Percentiles rank a stretch among this genome's conserved stretches.
Conservation (phyloP, 306 rosid species). For the Castanea mollissima region DNA sequence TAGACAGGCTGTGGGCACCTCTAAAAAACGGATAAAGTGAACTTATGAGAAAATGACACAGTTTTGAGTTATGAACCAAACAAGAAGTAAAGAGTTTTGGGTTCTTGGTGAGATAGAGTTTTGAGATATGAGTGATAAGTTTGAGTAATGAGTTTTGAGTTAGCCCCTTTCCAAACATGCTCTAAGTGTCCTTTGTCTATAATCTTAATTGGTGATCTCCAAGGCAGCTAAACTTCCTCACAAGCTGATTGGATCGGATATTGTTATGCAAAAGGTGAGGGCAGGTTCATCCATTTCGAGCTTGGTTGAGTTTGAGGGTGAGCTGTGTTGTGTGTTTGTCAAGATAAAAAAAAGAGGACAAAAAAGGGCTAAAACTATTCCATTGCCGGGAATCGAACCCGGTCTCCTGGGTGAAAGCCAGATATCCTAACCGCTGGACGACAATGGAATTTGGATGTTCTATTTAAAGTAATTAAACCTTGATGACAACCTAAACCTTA, state of each 20-base stretch:
- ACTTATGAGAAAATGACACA: too few relatives aligned
- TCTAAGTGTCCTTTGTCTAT: constrained; percentile 35
- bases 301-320: constrained; percentile 22
- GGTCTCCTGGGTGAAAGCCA: constrained; percentile 63
- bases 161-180: too few relatives aligned
- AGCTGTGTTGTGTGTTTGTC: constrained; percentile 75
- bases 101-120: too few relatives aligned
- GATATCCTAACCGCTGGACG: constrained; percentile 72
- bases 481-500: too few relatives aligned
- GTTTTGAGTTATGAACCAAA: too few relatives aligned
- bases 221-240: constrained; percentile 33
- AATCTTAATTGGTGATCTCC: constrained; percentile 32
- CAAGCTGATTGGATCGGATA: constrained; percentile 13
- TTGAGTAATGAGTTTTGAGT: too few relatives aligned
- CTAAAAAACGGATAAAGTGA: too few relatives aligned
- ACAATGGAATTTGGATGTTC: constrained; percentile 31
- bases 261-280: constrained; percentile 3
- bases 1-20: too few relatives aligned
- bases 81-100: too few relatives aligned
- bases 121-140: too few relatives aligned
- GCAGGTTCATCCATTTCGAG: constrained; percentile 28
- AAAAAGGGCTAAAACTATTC: constrained; percentile 8
- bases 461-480: too few relatives aligned
- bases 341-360: constrained; percentile 35
- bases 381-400: constrained; percentile 77